Evolutionary conservation across 1,284 basidiomycete genomes (phyloP).

Genomic region (Boletellus dicymbophilus): DNA sequence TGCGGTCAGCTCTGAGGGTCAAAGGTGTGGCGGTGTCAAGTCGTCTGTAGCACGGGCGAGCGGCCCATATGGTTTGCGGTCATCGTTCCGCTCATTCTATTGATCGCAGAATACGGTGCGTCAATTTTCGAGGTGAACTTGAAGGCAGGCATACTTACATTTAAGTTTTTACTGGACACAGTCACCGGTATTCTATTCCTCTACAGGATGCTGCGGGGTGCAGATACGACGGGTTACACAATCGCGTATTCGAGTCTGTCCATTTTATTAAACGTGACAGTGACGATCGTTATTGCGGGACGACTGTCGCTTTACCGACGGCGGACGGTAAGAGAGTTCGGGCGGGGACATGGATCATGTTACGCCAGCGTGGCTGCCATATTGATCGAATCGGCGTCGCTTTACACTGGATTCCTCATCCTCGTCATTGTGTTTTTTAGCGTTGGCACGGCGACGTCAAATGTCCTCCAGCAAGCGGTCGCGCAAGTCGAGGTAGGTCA

Average conservation of each 20-base stretch:
- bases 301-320: slow-evolving; percentile 19
- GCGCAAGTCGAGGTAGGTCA: slow-evolving; percentile 22
- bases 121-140: neutral
- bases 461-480: slow-evolving; percentile 18
- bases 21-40: slow-evolving; percentile 28
- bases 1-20: neutral
- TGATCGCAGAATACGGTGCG: slow-evolving; percentile 17
- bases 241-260: slow-evolving; percentile 17
- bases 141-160: slow-evolving; percentile 1
- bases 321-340: slow-evolving; percentile 12
- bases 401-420: slow-evolving; percentile 21
- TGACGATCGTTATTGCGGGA: slow-evolving; percentile 20
- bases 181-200: slow-evolving; percentile 15
- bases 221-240: neutral
- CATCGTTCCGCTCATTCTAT: slow-evolving; percentile 8
- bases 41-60: slow-evolving; percentile 18
- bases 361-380: slow-evolving; percentile 17
- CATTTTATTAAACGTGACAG: slow-evolving; percentile 17
- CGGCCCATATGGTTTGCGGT: slow-evolving; percentile 12
- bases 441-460: slow-evolving; percentile 3
- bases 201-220: neutral
- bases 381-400: slow-evolving; percentile 26
- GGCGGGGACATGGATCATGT: slow-evolving; percentile 14
- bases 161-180: neutral
- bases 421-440: slow-evolving; percentile 18